Evolutionary conservation across 495 filamentous ascomycete genomes (phyloP), one percentile per base, ranked within the genome.

Genomic region (Delitschia confertaspora): DNA sequence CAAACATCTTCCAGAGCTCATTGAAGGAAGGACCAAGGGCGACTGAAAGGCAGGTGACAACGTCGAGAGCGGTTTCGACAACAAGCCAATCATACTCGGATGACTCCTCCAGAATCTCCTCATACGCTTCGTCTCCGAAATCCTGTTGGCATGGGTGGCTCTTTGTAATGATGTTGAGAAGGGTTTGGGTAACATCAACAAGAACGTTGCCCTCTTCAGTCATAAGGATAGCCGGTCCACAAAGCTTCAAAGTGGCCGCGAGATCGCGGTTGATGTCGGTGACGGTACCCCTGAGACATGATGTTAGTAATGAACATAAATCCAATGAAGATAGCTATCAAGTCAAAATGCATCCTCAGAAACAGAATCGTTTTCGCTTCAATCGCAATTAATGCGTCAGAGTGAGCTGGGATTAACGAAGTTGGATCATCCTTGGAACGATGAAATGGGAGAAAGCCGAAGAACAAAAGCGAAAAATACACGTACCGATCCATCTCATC

Each of bases 381-480:
- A 95, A 75, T 68, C 76, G 74, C 83, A 77, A 67, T 68, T 73
- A 72, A 69, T 69, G 83, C 77, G 76, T 96, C 81, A 82, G 82
- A 94, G 89, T 95, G 89, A 95, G 88, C 87, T 95, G 88, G 88
- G 89, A 88, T 82, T 86, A 91, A 85, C 85, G 85, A 78, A 68
- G 65, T 65, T 75, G 65, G 66, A 47, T 94, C 85, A 94, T 96
- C 88, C 89, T 88, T 61, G 62, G 54, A 57, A 62, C 53, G 34
- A 25, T n/a, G 59, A 57, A 14, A 44, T 21, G 26, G 10, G 5
- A 42, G 37, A 36, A 47, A 33, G 55, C 49, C n/a, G 33, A 26
- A 46, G 39, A 32, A 56, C 38, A 44, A 47, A 50, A 57, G 75
- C 81, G 24, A 51, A 37, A 49, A 42, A 30, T 18, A 35, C 9